phyloP scores from a whole-genome alignment of 305 asterid genomes.

The Ilex paraguariensis region DNA sequence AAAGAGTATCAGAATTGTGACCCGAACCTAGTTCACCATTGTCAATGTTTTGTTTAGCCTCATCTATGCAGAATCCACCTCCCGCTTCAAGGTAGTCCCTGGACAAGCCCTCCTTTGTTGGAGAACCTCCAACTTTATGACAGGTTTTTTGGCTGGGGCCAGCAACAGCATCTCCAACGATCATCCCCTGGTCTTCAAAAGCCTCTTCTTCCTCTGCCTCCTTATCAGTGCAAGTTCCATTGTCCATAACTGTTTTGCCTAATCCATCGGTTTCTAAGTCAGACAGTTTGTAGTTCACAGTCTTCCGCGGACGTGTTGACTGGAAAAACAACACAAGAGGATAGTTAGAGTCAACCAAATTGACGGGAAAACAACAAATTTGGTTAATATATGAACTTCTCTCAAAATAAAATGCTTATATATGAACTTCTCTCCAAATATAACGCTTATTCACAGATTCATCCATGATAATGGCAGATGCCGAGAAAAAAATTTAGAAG shows the following conservation, averaged over 20 bases:
- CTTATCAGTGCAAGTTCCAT: slow-evolving; percentile 19
- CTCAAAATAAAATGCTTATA: background rate
- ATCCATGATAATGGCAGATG: background rate
- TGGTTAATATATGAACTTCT: background rate
- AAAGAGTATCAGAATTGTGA: slow-evolving; percentile 18
- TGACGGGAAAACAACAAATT: background rate
- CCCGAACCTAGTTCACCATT: slow-evolving; percentile 6
- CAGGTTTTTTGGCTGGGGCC: slow-evolving; percentile 15
- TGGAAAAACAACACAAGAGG: slow-evolving; percentile 26
- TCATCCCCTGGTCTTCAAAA: slow-evolving; percentile 17
- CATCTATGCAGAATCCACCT: slow-evolving; percentile 17
- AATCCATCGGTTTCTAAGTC: slow-evolving; percentile 13
- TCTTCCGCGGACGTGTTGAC: slow-evolving; percentile 65
- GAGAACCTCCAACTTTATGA: slow-evolving; percentile 7
- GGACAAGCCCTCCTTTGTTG: slow-evolving; percentile 8
- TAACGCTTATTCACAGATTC: background rate
- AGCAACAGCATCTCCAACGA: slow-evolving; percentile 12
- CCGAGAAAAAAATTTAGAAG: background rate
- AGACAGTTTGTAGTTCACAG: slow-evolving; percentile 36
- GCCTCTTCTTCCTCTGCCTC: slow-evolving; percentile 19
- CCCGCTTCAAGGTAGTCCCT: slow-evolving; percentile 4
- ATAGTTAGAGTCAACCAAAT: background rate
- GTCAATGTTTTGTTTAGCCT: slow-evolving; percentile 16
- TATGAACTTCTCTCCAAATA: background rate
- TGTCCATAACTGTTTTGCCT: slow-evolving; percentile 29